Conservation (phyloP, 108 stramenopile species). For the Aurantiochytrium sp. region DNA sequence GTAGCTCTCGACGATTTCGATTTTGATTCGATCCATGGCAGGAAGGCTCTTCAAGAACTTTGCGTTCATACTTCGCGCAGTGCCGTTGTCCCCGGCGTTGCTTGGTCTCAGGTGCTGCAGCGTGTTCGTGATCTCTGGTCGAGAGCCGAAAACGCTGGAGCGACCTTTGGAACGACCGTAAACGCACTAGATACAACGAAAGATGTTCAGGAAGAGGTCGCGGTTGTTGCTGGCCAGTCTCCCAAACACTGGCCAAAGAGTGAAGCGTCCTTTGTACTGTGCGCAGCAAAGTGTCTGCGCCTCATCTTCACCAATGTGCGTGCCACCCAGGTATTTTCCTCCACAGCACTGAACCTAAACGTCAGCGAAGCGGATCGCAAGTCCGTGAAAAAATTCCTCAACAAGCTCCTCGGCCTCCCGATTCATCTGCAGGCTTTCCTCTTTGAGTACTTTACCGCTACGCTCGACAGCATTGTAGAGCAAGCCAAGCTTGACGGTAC, state of each 20-base stretch:
- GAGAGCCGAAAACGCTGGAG: too few relatives aligned
- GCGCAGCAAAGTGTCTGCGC: background rate
- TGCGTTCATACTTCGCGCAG: background rate
- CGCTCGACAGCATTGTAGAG: conserved; percentile 46
- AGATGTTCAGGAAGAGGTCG: too few relatives aligned
- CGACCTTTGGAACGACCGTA: too few relatives aligned
- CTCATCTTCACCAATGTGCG: background rate
- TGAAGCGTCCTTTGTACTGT: conserved; percentile 19
- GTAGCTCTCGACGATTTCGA: background rate
- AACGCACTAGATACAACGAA: too few relatives aligned
- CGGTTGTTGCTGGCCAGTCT: conserved; percentile 15
- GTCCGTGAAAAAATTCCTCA: conserved; percentile 45
- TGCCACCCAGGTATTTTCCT: background rate
- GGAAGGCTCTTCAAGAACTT: background rate
- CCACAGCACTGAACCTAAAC: background rate
- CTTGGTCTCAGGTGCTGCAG: conserved; percentile 23
- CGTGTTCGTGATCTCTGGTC: conserved; percentile 17
- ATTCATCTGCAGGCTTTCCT: conserved; percentile 49
- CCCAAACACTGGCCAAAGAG: conserved; percentile 28
- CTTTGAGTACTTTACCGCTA: conserved; percentile 52
- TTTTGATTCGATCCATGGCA: background rate
- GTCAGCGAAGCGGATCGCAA: background rate
- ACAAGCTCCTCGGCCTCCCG: conserved; percentile 50
- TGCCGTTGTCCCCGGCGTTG: background rate
- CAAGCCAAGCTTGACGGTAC: conserved; percentile 57